Evolutionary conservation across 1,284 basidiomycete genomes (phyloP), one percentile per base, ranked within the genome.

Genomic region (Ganoderma lingzhi): DNA sequence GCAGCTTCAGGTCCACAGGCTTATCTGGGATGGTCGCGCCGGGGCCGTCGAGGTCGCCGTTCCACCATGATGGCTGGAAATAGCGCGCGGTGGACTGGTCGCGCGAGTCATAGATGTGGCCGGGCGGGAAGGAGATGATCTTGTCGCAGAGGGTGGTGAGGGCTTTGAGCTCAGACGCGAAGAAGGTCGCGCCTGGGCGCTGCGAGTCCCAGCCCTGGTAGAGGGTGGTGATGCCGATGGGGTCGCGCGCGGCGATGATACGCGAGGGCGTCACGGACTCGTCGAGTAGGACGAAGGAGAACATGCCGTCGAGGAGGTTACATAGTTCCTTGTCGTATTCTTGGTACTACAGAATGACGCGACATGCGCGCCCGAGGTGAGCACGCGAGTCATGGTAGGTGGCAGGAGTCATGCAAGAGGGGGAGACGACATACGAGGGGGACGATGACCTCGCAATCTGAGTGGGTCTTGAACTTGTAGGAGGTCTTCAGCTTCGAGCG

Each of bases 391-490:
- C 32, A 64, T 14, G 19, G 39, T 39, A 4, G 28, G 41, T 39
- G 19, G 28, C 30, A 37, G 60, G 59, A 44, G 23, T 32, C 28
- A 62, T 32, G 23, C 35, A 19, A 12, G n/a, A 19, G 35, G 23
- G 10, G 8, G 0, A 17, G 30, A 30, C 45, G 3, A 84, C 88
- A 77, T 77, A 97, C 96, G 75, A 98, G 82, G 75, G 96, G 93
- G 74, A 99, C 89, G 79, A 99, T 98, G 77, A 98, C 92, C 82
- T 99, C 98, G 82, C 98, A 99, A 79, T 99, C 98, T 0, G 97
- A 99, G 80, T 98, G 96, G 0, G 97, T 99, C 86, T 96, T 98
- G 88, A 99, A 98, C 71, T 91, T 90, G 73, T 91, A 89, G 85
- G 63, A 86, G 78, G 59, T 87, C 90, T 75, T 74, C 37, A 97